Evolutionary conservation across 2,329 filamentous ascomycete genomes (phyloP).

Genomic region (Truncatella angustata): DNA sequence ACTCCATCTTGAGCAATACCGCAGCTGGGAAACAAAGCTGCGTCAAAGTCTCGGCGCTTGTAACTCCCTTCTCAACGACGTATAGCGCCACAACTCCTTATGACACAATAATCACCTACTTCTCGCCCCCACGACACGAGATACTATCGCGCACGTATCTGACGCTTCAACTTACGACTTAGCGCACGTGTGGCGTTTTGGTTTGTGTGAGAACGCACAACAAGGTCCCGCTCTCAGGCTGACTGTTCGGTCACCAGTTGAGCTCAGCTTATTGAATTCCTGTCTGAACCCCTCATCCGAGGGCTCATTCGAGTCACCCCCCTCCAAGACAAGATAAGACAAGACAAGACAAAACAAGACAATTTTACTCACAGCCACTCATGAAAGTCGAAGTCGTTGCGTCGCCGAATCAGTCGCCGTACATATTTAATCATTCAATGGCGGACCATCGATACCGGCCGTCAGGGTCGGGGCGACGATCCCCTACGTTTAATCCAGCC

Average conservation of each 20-base stretch:
- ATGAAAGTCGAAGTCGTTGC: background rate
- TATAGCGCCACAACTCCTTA: background rate
- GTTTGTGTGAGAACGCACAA: too few species aligned
- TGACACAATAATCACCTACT: background rate
- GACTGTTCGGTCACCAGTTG: conserved; percentile 1
- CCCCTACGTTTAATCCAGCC: conserved; percentile 47
- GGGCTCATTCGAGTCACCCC: background rate
- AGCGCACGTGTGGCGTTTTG: background rate
- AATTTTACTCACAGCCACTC: too few species aligned
- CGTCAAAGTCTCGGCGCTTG: too few species aligned
- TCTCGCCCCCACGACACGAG: conserved; percentile 5
- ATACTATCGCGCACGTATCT: background rate
- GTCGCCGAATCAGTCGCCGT: background rate
- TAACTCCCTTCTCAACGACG: background rate
- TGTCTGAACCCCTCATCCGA: background rate
- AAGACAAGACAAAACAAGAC: too few species aligned
- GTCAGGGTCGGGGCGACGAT: conserved; percentile 36
- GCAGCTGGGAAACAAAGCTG: background rate
- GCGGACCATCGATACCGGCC: conserved; percentile 45
- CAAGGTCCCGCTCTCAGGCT: conserved; percentile 7
- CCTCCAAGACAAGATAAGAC: background rate
- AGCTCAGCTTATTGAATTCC: background rate
- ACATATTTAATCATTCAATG: conserved; percentile 34
- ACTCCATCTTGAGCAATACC: background rate
- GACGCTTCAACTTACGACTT: background rate